Percentiles rank a stretch among this genome's conserved stretches.
Evolutionary conservation across 2,329 filamentous ascomycete genomes (phyloP).

Genomic region (Exophiala spinifera): DNA sequence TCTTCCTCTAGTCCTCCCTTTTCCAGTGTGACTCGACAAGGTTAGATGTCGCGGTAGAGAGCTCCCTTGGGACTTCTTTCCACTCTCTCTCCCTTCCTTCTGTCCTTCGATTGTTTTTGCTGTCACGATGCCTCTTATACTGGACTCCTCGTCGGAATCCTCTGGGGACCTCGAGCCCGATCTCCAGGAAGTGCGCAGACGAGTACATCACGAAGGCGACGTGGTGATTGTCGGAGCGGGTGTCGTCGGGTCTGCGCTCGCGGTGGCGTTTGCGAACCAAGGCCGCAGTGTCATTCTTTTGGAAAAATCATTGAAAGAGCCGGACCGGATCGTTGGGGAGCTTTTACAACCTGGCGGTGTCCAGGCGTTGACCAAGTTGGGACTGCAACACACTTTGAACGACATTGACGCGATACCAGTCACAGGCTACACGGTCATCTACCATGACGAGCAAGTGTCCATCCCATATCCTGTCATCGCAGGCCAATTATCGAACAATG

Average conservation of each 20-base stretch:
- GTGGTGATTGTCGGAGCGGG: conserved; percentile 91
- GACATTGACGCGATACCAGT: conserved; percentile 82
- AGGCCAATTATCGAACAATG: conserved; percentile 13
- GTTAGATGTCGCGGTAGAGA: neutral
- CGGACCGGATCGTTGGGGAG: conserved; percentile 93
- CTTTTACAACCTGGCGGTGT: conserved; percentile 90
- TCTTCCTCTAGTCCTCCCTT: neutral
- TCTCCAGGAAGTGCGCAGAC: conserved; percentile 45
- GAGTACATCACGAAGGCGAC: conserved; percentile 64
- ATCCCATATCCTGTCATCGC: conserved; percentile 74
- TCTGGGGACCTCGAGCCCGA: conserved; percentile 24
- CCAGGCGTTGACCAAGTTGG: conserved; percentile 73
- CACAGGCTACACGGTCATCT: conserved; percentile 83
- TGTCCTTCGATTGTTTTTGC: neutral
- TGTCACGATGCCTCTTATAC: conserved; percentile 29
- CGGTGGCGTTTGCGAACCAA: conserved; percentile 80
- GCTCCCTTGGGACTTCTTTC: neutral
- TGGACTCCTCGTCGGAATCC: conserved; percentile 30
- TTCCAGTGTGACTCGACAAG: conserved; percentile 4
- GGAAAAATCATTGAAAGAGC: conserved; percentile 85
- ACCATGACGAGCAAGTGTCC: conserved; percentile 67
- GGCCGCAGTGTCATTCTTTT: conserved; percentile 86
- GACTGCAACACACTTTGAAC: conserved; percentile 77
- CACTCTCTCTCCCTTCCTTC: neutral
- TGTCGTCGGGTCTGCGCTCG: conserved; percentile 81